Base-by-base conservation (phyloP, 768 basidiomycete species). In the Termitomyces sp. region DNA sequence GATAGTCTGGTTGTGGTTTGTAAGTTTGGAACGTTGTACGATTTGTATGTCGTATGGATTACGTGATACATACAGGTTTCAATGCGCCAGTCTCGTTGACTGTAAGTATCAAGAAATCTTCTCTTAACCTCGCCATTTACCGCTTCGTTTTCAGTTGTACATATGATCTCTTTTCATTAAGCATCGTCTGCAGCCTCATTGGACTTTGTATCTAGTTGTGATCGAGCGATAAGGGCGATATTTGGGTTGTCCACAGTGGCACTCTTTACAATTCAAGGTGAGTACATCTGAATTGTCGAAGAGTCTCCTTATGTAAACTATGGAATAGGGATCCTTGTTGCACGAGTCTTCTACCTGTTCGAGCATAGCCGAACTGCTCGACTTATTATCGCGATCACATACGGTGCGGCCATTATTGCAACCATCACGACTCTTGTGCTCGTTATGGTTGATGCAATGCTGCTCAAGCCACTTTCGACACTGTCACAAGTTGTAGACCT, bases 201-300 rank as follows among this genome's bases (percentile, higher is more conserved):
- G 3, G 9, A 29, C 12, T 10, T 29, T 5, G 8, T 38, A 31
- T 20, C 42, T 51, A 65, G 64, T 25, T 62, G 64, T 40, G 64
- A 65, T 54, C 37, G 50, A n/a, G 40, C 60, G 4, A 65, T 65
- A 14, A 43, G 64, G n/a, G 56, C 49, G 8, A 42, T 65, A 7
- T 65, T 62, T 32, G 60, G 64, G 4, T 6, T 65, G 43, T 60
- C 64, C 12, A 61, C 57, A 5, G 37, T 65, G 10, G 64, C 64
- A 12, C 52, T 62, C n/a, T 65, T 65, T 47, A 54, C 61, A n/a
- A 65, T 62, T 50, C 64, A 65, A 59, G 64, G 64, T 59, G 32
- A 17, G 37, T 52, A 1, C 34, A n/a, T 40, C 7, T n/a, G n/a
- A 7, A 42, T n/a, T 46, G n/a, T 4, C 2, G 20, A 36, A 36